Base-by-base conservation (phyloP, 1,284 basidiomycete species). In the Moesziomyces sp. region DNA sequence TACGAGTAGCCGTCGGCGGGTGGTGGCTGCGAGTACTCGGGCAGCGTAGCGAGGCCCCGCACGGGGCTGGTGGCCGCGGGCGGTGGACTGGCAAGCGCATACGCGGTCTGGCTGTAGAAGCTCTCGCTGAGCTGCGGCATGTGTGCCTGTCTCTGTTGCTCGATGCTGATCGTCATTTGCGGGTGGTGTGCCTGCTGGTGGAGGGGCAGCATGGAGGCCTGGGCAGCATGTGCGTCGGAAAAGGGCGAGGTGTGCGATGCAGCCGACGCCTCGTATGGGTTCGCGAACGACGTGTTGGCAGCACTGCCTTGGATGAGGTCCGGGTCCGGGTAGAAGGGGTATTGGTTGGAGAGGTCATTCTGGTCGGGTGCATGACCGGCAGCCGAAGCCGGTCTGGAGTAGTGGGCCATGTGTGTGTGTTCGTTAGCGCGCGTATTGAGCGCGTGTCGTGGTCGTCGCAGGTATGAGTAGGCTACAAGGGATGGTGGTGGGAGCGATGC, bases 91-190 rank as follows among this genome's bases (percentile, higher is more conserved):
- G 66, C 57, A 13, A 79, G 64, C 2, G 76, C 79, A n/a, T 60
- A 56, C 0, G 79, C 79, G 5, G 79, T 78, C 52, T 81, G 74
- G 34, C 52, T 45, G 55, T 80, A 81, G 56, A 81, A 81, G 68
- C 77, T 78, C 44, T 76, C 64, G 63, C 71, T 75, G 35, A 81
- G 66, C 24, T 75, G 74, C 0, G 71, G 74, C 52, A 58, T 50
- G 38, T 58, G 53, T 3, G 52, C 24, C 21, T 52, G 58, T 23
- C 51, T 51, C 9, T 48, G 61, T 34, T 75, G 71, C 26, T 76
- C 68, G 26, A 65, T 47, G 58, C 43, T 48, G 46, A 65, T 57
- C 46, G 56, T 68, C 58, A 61, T 46, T 7, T 58, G 67, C 19
- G 65, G 65, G 11, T 66, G 65, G 13, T 51, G 61, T 19, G 46